Evolutionary conservation across 78 protist species (phyloP).

Genomic region (Acrasis kona): DNA sequence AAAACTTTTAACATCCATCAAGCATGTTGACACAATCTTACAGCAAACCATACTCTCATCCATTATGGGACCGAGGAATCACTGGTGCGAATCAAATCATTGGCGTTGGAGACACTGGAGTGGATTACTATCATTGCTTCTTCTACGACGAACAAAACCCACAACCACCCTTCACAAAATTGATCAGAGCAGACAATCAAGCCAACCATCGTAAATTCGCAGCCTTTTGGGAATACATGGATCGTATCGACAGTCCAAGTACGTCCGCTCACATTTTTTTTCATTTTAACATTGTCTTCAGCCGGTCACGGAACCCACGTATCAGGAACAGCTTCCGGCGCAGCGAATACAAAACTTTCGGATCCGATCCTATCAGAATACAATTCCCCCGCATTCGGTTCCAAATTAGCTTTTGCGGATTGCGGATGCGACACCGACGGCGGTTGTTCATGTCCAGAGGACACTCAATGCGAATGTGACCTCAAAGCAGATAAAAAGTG

Average conservation of each 20-base stretch:
- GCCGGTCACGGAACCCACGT: slow-evolving; percentile 61
- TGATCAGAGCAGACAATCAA: neutral
- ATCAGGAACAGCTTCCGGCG: slow-evolving; percentile 18
- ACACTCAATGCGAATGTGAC: neutral
- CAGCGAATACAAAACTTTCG: neutral
- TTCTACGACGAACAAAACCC: neutral
- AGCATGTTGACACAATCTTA: neutral
- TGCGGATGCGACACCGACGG: neutral
- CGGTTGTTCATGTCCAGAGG: neutral
- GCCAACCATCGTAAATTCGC: neutral
- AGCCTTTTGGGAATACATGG: neutral
- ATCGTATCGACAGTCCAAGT: neutral
- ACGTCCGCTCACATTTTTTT: no score
- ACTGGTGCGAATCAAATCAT: slow-evolving; percentile 12
- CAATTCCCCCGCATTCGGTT: neutral
- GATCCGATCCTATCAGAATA: neutral
- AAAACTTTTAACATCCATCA: no score
- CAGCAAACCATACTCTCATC: neutral
- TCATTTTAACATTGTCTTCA: no score
- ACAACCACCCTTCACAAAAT: neutral
- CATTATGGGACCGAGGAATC: neutral
- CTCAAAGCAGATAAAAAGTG: neutral
- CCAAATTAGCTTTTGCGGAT: slow-evolving; percentile 18
- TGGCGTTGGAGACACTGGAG: slow-evolving; percentile 25
- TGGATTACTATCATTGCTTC: slow-evolving; percentile 33